A percentile compares a stretch with the other conserved stretches of the same genome.
These are phyloP conservation scores for Podaxis sp. DNA, from an alignment of 768 basidiomycete genomes.

Conservation along the genomic window DNA sequence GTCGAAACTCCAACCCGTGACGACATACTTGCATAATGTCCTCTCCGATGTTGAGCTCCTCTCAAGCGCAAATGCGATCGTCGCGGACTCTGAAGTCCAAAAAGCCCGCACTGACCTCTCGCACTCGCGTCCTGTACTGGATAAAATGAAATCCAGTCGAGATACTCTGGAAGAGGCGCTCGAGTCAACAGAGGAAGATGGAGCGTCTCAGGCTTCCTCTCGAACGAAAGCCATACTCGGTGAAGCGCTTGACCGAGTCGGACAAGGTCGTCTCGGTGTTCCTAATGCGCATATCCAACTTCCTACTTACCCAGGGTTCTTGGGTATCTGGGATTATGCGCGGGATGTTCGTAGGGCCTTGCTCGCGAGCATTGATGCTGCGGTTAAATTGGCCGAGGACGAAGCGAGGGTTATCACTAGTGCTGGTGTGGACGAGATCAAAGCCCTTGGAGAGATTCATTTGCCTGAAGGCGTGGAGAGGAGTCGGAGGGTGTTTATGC, in stretches of 20 bases:
- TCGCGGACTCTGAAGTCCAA: conserved; percentile 78
- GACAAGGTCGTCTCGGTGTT: conserved; percentile 69
- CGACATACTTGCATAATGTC: conserved; percentile 89
- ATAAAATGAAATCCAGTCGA: conserved; percentile 77
- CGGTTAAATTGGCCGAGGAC: conserved; percentile 78
- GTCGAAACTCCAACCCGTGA: conserved; percentile 92
- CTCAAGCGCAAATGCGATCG: conserved; percentile 79
- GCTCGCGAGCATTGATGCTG: conserved; percentile 79
- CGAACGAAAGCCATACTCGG: conserved; percentile 60
- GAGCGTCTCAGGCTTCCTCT: conserved; percentile 50
- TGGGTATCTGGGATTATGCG: conserved; percentile 85
- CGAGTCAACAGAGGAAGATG: conserved; percentile 76
- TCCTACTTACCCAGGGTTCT: conserved; percentile 81
- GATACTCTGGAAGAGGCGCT: conserved; percentile 79
- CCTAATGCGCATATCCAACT: conserved; percentile 46
- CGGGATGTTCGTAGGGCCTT: conserved; percentile 74
- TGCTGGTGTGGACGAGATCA: conserved; percentile 64
- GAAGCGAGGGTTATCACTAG: conserved; percentile 74
- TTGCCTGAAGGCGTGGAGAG: conserved; percentile 83
- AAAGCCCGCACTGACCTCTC: conserved; percentile 71
- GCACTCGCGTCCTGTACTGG: conserved; percentile 74
- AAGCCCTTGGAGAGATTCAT: conserved; percentile 69
- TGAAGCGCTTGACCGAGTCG: conserved; percentile 74
- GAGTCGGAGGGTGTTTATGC: conserved; percentile 83
- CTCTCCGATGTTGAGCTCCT: conserved; percentile 88